phyloP scores from a whole-genome alignment of 805 yeast genomes.

The Candida insectalens region DNA sequence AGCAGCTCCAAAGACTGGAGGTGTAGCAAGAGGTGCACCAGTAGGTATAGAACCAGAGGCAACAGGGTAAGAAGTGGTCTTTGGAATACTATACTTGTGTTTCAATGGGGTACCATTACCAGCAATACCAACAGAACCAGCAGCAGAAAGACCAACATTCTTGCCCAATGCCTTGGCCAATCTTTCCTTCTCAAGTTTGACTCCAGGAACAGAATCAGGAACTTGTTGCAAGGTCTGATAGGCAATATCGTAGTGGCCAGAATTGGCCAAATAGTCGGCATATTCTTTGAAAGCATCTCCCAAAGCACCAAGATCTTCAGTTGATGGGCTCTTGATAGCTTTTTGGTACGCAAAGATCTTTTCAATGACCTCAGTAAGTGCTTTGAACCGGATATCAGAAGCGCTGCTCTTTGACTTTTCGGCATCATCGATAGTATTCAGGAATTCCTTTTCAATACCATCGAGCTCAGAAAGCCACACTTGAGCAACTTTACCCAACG shows the following conservation, averaged over 20 bases:
- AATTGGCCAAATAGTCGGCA: constrained; percentile 67
- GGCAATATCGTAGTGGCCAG: constrained; percentile 81
- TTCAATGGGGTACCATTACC: no score
- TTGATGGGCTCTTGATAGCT: constrained; percentile 32
- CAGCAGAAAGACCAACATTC: constrained; percentile 1
- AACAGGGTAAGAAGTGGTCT: no score
- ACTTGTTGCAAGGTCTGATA: constrained; percentile 54
- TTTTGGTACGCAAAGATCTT: constrained; percentile 66
- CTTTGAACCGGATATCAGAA: constrained; percentile 75
- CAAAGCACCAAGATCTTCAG: constrained; percentile 38
- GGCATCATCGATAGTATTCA: constrained; percentile 35
- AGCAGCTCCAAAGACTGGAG: not conserved
- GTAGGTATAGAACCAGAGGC: no score
- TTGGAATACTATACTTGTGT: not conserved
- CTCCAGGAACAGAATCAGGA: constrained; percentile 66
- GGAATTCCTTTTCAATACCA: constrained; percentile 29
- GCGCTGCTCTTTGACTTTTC: constrained; percentile 36
- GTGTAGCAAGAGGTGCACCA: not conserved
- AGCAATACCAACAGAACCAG: not conserved
- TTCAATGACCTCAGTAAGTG: constrained; percentile 74
- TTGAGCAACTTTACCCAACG: constrained; percentile 65
- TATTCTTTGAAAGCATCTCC: constrained; percentile 70
- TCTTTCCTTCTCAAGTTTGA: constrained; percentile 68
- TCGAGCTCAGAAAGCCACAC: constrained; percentile 77
- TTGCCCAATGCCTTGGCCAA: constrained; percentile 49